A percentile compares a stretch with the other conserved stretches of the same genome.
Conservation (phyloP, 73 alveolate genomes). For the Paramecium caudatum region DNA sequence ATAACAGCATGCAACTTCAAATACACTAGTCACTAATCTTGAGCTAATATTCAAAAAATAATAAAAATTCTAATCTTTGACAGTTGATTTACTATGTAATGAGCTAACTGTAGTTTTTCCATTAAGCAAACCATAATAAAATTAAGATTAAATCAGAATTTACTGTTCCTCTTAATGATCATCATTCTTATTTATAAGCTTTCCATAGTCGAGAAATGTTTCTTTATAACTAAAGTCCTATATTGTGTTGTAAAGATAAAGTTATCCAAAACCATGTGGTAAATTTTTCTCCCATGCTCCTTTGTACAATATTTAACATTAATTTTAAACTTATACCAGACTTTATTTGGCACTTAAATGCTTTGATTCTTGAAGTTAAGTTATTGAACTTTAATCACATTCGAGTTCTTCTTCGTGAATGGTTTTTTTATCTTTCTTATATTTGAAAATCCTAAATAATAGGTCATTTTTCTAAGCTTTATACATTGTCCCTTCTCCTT, state of each 20-base stretch:
- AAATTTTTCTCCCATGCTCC: slow-evolving; percentile 38
- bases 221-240: not conserved
- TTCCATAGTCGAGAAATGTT: not conserved
- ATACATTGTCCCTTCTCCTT: slow-evolving; percentile 32
- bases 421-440: slow-evolving; percentile 32
- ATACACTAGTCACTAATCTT: not conserved
- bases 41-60: not conserved
- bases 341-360: not conserved
- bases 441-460: not conserved
- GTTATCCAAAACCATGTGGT: slow-evolving; percentile 44
- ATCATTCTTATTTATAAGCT: slow-evolving; percentile 37
- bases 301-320: slow-evolving; percentile 18
- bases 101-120: not conserved
- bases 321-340: not conserved
- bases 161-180: slow-evolving; percentile 30
- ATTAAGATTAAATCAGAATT: not conserved
- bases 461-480: slow-evolving; percentile 3
- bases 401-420: slow-evolving; percentile 11
- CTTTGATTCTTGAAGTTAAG: not conserved
- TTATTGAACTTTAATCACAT: not conserved
- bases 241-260: not conserved
- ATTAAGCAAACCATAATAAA: slow-evolving; percentile 4
- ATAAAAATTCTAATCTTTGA: not conserved
- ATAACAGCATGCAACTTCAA: not conserved
- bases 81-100: not conserved